Base-by-base conservation (phyloP, 371 early-diverging fungal genomes). In the Lichtheimia ramosa region DNA sequence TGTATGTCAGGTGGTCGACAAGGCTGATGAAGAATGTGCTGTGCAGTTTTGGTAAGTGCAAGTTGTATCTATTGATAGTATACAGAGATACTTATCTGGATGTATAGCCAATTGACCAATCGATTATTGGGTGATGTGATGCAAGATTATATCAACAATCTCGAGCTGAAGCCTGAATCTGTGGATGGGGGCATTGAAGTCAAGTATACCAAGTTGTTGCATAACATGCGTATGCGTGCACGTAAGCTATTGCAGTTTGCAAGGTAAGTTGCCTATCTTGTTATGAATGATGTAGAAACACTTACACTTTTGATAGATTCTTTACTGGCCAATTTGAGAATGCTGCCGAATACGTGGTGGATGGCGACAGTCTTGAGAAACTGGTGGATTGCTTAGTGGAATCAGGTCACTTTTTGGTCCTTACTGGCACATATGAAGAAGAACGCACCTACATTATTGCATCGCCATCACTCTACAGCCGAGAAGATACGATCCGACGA, bases 21-120 rank as follows among this genome's bases (percentile, higher is more conserved):
- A 85, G 40, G 90, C 90, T 4, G 89, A 90, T 54, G 76, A 83
- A 54, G 91, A 90, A 62, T 83, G 88, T 51, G 93, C 92, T 2
- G 77, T 80, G 58, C 89, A 90, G 55, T 91, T 92, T 51, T 92
- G 92, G 84, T 84, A 77, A 65, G 66, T 74, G 43, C 24, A 14
- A 15, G 27, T 55, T 12, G 20, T 49, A 54, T 25, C 20, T 21
- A 23, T 46, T n/a, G n/a, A n/a, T 40, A 5, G 40, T n/a, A 51
- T 4, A 18, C 20, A 24, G 20, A 4, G 24, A 21, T 42, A 34
- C 18, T 16, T 43, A 18, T 20, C 46, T 4, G 23, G 27, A 21
- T 27, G 20, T 43, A 20, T 64, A 81, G 82, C 61, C 69, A 72
- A 41, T 61, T 81, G 49, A 82, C 77, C 8, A 78, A 75, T 49